Base-by-base conservation (phyloP, 73 alveolate species). In the Paramecium pentaurelia region DNA sequence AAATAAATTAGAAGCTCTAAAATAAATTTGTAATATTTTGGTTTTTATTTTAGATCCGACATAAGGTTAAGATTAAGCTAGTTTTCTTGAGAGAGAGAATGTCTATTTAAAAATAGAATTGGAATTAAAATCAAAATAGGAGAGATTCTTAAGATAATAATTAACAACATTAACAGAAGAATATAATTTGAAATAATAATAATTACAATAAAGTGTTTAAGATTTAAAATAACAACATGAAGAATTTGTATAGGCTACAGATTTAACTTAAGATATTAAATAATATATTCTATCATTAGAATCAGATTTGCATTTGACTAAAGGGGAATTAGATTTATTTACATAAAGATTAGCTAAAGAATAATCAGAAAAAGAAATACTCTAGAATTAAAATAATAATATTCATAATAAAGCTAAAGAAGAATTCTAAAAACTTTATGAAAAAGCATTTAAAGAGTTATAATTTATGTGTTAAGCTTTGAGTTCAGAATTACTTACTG, bases 391-490 rank as follows among this genome's bases (percentile, higher is more conserved):
- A 37, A 16, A 0, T 30, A 34, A 75, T n/a, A 37, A 75, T 37
- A 37, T 37, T 37, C 60, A 75, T 22, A 37, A 10, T 16, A 75
- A 40, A n/a, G 88, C 88, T 16, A 75, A 45, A 40, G 70, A 75
- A 16, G 88, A 75, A 40, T 75, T 75, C 27, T 14, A 75, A 38
- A 37, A n/a, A 20, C 27, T 75, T 14, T 75, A 75, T 75, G 88
- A 75, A 45, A 75, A 75, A 75, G 88, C 88, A 10, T 75, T 75
- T 30, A 34, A 75, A 40, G 88, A 75, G n/a, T 40, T 75, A n/a
- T 18, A 75, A 40, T 75, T 75, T 14, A 75, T 75, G 88, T 30
- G 58, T 34, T 16, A 75, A 75, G 88, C 88, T n/a, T 16, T 75
- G 4, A 75, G 88, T 75, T 30, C 88, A 36, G 88, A 75, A 75